phyloP scores from a whole-genome alignment of 2,329 filamentous ascomycete genomes.

The Raffaelea arxii region DNA sequence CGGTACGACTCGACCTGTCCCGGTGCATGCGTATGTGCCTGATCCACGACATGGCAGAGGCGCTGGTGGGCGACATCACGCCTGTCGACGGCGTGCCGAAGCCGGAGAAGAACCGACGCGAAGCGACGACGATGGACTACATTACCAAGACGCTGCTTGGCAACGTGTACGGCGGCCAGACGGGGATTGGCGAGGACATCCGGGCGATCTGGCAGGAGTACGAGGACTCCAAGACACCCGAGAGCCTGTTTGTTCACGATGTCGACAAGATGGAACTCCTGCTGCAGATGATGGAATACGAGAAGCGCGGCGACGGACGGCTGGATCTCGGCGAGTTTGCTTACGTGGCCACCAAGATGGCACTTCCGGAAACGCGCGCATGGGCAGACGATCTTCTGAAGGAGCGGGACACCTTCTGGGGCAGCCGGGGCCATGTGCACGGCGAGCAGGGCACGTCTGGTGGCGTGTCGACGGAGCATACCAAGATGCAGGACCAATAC shows the following conservation, averaged over 20 bases:
- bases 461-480: conserved; percentile 26
- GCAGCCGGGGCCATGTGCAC: conserved; percentile 33
- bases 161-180: conserved; percentile 58
- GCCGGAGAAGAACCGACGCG: conserved; percentile 77
- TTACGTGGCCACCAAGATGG: conserved; percentile 64
- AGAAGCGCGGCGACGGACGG: conserved; percentile 53
- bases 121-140: conserved; percentile 87
- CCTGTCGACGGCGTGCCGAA: conserved; percentile 82
- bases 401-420: conserved; percentile 70
- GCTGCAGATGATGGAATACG: conserved; percentile 94
- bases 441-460: conserved; percentile 33
- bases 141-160: conserved; percentile 65
- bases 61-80: conserved; percentile 92
- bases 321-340: conserved; percentile 81
- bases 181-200: conserved; percentile 55
- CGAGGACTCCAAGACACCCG: conserved; percentile 73
- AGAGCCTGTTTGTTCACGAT: conserved; percentile 88
- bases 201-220: conserved; percentile 88
- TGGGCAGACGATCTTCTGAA: conserved; percentile 70
- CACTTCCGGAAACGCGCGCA: conserved; percentile 64
- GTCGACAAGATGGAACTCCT: conserved; percentile 95
- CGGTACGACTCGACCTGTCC: conserved; percentile 61
- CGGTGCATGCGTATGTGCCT: conserved; percentile 93
- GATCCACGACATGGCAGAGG: conserved; percentile 95
- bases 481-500: conserved; percentile 38